Evolutionary conservation across 805 yeast genomes (phyloP), one percentile per base, ranked within the genome.

Genomic region (Lachancea cidri): DNA sequence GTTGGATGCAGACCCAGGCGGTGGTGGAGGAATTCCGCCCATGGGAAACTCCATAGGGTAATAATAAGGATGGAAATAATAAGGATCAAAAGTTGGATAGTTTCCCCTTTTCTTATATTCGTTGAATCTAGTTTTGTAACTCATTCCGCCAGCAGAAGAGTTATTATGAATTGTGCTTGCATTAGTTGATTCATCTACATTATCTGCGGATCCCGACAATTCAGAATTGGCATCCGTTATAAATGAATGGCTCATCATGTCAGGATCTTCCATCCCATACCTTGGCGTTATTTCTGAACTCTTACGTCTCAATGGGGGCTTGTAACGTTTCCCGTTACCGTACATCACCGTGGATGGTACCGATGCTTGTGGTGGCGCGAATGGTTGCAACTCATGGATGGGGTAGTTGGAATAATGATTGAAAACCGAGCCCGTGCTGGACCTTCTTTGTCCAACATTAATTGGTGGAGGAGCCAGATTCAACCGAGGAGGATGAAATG

Each of bases 381-480:
- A 38, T 15, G 27, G 35, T 35, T 39, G 36, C 38, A 40, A 30
- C 3, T 34, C 38, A 20, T 29, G 43, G 7, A 36, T 15, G n/a
- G 39, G 36, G 24, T 40, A 34, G 35, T 41, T 33, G 33, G 34
- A 29, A 19, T 36, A 39, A 24, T 38, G 36, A 4, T 30, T 33
- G 27, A 33, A 47, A 20, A 46, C 51, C n/a, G 62, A 58, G 1
- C 63, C 62, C 7, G 62, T 57, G 40, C 54, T 54, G 2, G 68
- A 56, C 41, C 66, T 68, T 56, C 73, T 69, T 45, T 67, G 60
- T 34, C 73, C 73, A 46, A 81, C 70, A 53, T 81, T 80, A 29
- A 85, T 79, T 2, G 94, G 94, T 4, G 94, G 91, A 6, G 94
- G 94, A 0, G 95, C 94, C 42, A 84, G 68, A 33, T 70, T 72